Conservation (phyloP, 768 basidiomycete species). For the Agrocybe chaxingu region DNA sequence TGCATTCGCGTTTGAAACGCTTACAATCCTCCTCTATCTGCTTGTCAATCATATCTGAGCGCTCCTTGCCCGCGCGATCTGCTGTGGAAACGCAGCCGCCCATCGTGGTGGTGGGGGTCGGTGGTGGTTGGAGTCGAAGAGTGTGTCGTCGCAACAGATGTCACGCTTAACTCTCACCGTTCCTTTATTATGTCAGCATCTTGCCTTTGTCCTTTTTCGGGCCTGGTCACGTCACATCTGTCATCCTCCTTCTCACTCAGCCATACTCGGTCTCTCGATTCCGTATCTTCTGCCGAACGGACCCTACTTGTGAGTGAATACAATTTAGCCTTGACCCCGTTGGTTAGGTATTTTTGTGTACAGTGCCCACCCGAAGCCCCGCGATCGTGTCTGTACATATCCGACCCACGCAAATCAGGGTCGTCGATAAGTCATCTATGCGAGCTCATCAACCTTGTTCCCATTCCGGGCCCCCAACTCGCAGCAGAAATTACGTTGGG, state of each 20-base stretch:
- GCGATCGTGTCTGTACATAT: too few species aligned
- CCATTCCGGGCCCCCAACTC: too few species aligned
- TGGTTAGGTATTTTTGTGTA: too few species aligned
- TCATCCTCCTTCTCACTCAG: background rate
- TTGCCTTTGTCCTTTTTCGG: slow-evolving; percentile 12
- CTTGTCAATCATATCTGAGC: slow-evolving; percentile 76
- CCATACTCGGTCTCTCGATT: background rate
- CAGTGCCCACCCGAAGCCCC: too few species aligned
- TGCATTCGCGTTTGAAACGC: slow-evolving; percentile 84
- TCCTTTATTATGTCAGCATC: background rate
- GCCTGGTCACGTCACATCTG: background rate
- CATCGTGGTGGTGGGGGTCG: slow-evolving; percentile 35
- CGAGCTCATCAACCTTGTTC: too few species aligned
- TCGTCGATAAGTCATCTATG: too few species aligned
- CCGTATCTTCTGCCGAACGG: background rate
- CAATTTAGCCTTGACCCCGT: too few species aligned
- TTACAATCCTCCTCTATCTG: slow-evolving; percentile 83
- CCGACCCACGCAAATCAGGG: too few species aligned
- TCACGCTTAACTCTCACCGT: background rate
- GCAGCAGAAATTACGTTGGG: too few species aligned
- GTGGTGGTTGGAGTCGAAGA: background rate
- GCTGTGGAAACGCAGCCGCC: slow-evolving; percentile 64
- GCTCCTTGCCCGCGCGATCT: slow-evolving; percentile 56
- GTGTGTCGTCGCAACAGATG: background rate
- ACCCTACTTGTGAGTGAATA: too few species aligned